Evolutionary conservation across 2,329 filamentous ascomycete species (phyloP).

Genomic region (Xylariales sp.): DNA sequence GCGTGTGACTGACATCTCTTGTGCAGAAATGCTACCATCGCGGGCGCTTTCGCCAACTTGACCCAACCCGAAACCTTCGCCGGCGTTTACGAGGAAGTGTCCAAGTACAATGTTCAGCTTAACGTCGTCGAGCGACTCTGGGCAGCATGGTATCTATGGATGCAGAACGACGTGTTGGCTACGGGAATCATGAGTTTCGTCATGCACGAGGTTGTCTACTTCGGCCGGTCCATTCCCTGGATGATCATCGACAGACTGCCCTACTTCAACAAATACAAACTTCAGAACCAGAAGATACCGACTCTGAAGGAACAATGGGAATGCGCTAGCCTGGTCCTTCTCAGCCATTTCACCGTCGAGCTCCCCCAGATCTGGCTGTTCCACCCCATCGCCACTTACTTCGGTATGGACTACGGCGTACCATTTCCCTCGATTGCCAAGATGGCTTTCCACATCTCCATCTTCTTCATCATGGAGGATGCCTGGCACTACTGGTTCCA

Average conservation of each 20-base stretch:
- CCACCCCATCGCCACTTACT: conserved; percentile 91
- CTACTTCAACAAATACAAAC: conserved; percentile 89
- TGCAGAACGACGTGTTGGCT: conserved; percentile 95
- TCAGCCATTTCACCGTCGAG: conserved; percentile 96
- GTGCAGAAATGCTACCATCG: conserved; percentile 46
- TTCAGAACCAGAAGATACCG: conserved; percentile 86
- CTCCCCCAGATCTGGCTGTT: conserved; percentile 99
- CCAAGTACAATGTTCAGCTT: conserved; percentile 76
- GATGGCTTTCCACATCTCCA: conserved; percentile 84
- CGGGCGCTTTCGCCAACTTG: conserved; percentile 36
- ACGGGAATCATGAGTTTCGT: conserved; percentile 97
- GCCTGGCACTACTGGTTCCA: conserved; percentile 98
- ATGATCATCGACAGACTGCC: conserved; percentile 87
- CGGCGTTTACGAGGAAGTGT: conserved; percentile 57
- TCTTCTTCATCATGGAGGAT: conserved; percentile 96
- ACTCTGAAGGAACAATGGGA: conserved; percentile 92
- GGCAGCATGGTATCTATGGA: conserved; percentile 94
- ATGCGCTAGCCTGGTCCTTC: conserved; percentile 86
- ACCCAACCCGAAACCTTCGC: conserved; percentile 49
- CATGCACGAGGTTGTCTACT: conserved; percentile 94
- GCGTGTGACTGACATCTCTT: conserved; percentile 10
- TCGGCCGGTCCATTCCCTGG: conserved; percentile 85
- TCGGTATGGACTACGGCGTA: conserved; percentile 80
- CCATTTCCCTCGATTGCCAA: conserved; percentile 83
- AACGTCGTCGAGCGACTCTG: conserved; percentile 85